Evolutionary conservation across 768 basidiomycete species (phyloP).

Genomic region (Termitomyces sp.): DNA sequence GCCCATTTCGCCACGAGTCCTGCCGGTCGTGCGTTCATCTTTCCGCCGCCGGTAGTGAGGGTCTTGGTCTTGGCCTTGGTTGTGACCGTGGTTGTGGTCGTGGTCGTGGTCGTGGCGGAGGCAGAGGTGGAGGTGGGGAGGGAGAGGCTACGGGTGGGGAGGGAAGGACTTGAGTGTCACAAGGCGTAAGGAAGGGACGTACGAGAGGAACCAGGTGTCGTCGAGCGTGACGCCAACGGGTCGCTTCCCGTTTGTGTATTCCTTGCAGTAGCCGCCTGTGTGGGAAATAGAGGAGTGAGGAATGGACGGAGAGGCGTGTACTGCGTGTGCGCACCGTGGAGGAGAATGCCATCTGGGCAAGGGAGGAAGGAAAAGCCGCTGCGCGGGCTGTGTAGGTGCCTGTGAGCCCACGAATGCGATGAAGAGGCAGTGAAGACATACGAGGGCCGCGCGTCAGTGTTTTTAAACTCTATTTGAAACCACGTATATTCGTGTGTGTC

Average conservation of each 20-base stretch:
- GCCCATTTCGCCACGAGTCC: neutral
- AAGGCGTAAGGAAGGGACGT: neutral
- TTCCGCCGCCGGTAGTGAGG: neutral
- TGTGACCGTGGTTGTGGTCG: neutral
- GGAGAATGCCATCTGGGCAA: neutral
- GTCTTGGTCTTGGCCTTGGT: neutral
- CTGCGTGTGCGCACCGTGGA: neutral
- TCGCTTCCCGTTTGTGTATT: neutral
- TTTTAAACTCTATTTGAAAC: constrained; percentile 50
- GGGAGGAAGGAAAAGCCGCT: neutral
- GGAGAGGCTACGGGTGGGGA: neutral
- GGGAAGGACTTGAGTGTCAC: fast-evolving
- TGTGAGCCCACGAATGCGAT: neutral
- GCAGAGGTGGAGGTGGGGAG: neutral
- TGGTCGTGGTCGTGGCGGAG: neutral
- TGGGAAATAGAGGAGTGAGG: neutral
- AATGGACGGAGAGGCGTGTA: neutral
- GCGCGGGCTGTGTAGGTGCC: neutral
- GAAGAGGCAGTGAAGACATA: neutral
- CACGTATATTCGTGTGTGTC: neutral
- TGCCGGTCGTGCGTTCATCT: neutral
- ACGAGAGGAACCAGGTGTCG: neutral
- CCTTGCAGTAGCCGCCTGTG: constrained; percentile 58
- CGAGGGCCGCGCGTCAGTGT: neutral
- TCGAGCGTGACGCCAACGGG: neutral